A percentile compares a stretch with the other conserved stretches of the same genome.
phyloP scores from a whole-genome alignment of 352 stramenopile species.

The Peronospora belbahrii region DNA sequence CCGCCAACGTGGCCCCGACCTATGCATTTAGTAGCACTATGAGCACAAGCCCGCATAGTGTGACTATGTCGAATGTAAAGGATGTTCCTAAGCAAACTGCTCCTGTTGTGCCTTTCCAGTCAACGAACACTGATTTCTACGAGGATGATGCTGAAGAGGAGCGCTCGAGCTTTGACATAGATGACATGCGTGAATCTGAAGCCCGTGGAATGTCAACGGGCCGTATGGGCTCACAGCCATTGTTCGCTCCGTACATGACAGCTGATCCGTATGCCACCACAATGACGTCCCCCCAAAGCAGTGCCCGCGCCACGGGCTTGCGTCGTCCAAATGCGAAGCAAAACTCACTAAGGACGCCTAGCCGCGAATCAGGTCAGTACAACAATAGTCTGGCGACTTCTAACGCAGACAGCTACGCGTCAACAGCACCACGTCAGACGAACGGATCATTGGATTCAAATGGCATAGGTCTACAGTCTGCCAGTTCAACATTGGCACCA shows the following conservation, averaged over 20 bases:
- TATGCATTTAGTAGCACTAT: constrained; percentile 24
- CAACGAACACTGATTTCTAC: constrained; percentile 19
- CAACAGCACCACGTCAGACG: constrained; percentile 17
- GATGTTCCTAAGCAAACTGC: constrained; percentile 29
- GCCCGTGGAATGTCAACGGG: constrained; percentile 23
- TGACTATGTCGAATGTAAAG: constrained; percentile 16
- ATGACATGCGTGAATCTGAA: constrained; percentile 68
- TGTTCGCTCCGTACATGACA: constrained; percentile 20
- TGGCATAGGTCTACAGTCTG: constrained; percentile 16
- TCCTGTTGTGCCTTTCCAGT: constrained; percentile 29
- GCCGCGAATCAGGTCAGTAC: constrained; percentile 17
- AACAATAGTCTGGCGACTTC: constrained; percentile 21
- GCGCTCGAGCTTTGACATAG: constrained; percentile 79
- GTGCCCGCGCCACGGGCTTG: constrained; percentile 60
- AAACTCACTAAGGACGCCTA: constrained; percentile 26
- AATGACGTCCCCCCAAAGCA: constrained; percentile 70
- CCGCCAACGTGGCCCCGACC: constrained; percentile 17
- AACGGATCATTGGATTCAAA: constrained; percentile 29
- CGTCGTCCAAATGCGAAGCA: constrained; percentile 29
- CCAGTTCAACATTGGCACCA: constrained; percentile 4
- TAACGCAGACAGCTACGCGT: constrained; percentile 28
- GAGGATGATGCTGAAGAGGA: constrained; percentile 34
- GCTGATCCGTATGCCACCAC: constrained; percentile 32
- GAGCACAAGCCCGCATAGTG: constrained; percentile 22
- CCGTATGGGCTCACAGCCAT: constrained; percentile 12